Evolutionary conservation across 805 yeast species (phyloP), one percentile per base, ranked within the genome.

Genomic region (Wickerhamomyces bisporus): DNA sequence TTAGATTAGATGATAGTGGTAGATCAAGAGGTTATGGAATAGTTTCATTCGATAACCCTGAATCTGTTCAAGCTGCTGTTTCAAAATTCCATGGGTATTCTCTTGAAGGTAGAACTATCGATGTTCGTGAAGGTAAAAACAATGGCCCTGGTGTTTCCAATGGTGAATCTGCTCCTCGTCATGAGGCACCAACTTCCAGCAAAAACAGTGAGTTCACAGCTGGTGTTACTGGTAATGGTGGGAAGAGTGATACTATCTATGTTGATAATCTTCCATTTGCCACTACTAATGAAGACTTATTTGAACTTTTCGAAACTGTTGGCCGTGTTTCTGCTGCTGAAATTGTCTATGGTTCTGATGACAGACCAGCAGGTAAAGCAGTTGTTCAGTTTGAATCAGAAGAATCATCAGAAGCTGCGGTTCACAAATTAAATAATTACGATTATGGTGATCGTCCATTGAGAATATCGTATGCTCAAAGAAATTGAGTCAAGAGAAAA

Each of bases 21-120:
- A 77, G 83, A 50, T 85, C 96, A 6, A 76, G 81, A 60, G 97
- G 97, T 3, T 81, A 76, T 50, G 97, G 96, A 37, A 82, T 84
- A 10, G 95, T 88, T 21, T 72, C 77, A 17, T 88, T 79, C 56
- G 73, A 68, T 38, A 72, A 73, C 7, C 67, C 70, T 12, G 87
- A 77, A 40, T 88, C 76, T 45, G 96, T 94, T 16, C 62, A 66
- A 28, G 69, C 66, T 32, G 96, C 96, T 3, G 75, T 88, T 45
- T 78, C 71, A 29, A 68, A 64, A 55, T 81, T 79, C 58, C 74
- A 84, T 49, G 89, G 87, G 17, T 72, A 70, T 48, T 83, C 75
- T 32, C 59, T 83, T 40, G 83, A 81, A 36, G 96, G 96, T 15
- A 77, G 96, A 61, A 60, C 60, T 35, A 61, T 89, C 40, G 94